Percentiles rank a stretch among this genome's conserved stretches.
Conservation (phyloP, 305 asterid species). For the Plantago coronopus region DNA sequence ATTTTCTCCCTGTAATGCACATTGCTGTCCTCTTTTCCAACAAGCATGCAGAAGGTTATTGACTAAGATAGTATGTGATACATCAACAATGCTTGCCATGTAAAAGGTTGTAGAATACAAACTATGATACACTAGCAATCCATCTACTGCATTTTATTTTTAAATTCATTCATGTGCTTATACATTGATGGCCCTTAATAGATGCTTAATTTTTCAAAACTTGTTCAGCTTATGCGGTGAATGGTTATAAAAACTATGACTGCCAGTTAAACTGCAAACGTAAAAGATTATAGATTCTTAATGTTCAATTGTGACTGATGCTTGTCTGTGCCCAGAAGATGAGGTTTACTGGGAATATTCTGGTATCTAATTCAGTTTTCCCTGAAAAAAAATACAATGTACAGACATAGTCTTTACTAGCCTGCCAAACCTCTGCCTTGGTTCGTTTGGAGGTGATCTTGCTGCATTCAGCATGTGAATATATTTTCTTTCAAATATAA, state of each 20-base stretch:
- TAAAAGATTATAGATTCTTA: too few species aligned
- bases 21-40: neutral
- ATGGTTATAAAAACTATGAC: too few species aligned
- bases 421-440: too few species aligned
- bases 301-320: neutral
- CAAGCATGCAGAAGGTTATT: neutral
- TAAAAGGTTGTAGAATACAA: constrained; percentile 1
- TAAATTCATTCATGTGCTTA: neutral
- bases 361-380: neutral
- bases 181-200: neutral
- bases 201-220: neutral
- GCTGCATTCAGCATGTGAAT: too few species aligned
- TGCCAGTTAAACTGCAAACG: neutral
- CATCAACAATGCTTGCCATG: too few species aligned
- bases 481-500: too few species aligned
- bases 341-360: neutral
- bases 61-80: neutral
- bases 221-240: neutral
- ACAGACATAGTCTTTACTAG: too few species aligned
- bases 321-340: neutral
- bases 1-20: neutral
- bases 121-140: neutral
- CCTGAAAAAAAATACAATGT: too few species aligned
- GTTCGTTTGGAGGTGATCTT: too few species aligned
- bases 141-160: constrained; percentile 1